These are phyloP conservation scores for Hygrophorus pudorinus DNA, from an alignment of 768 basidiomycete species.

Conservation along the genomic window DNA sequence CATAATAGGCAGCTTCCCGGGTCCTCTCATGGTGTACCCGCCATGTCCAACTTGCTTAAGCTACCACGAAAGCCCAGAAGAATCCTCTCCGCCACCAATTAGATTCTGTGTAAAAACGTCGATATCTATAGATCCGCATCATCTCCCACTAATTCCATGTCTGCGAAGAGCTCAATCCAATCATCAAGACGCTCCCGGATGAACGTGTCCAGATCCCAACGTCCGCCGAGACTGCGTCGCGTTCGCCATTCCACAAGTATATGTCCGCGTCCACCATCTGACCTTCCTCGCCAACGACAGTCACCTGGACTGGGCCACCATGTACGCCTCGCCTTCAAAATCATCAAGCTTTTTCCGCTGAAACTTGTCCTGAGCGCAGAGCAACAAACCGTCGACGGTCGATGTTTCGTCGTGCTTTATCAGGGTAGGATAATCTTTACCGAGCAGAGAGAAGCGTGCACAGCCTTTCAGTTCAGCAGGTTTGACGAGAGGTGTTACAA, in stretches of 20 bases:
- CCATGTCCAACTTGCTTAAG: no score
- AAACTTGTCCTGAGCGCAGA: slow-evolving; percentile 12
- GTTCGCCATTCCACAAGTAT: slow-evolving; percentile 12
- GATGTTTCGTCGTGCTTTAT: slow-evolving; percentile 10
- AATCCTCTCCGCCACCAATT: slow-evolving; percentile 1
- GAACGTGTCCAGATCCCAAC: slow-evolving; percentile 13
- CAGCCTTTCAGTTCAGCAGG: slow-evolving; percentile 8
- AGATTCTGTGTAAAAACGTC: background rate
- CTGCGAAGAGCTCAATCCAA: slow-evolving; percentile 14
- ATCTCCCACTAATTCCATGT: slow-evolving; percentile 19
- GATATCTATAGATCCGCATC: slow-evolving; percentile 4
- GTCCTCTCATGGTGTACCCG: no score
- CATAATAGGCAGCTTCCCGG: no score
- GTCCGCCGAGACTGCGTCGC: slow-evolving; percentile 7
- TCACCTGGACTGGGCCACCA: slow-evolving; percentile 8
- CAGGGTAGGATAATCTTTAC: slow-evolving; percentile 11
- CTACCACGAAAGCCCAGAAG: no score
- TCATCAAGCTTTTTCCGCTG: slow-evolving; percentile 16
- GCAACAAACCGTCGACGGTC: slow-evolving; percentile 13
- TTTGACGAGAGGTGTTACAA: slow-evolving; percentile 9
- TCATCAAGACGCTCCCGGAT: slow-evolving; percentile 12
- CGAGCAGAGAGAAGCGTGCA: slow-evolving; percentile 8
- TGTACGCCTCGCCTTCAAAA: slow-evolving; percentile 15
- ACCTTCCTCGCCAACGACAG: slow-evolving; percentile 5
- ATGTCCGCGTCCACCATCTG: slow-evolving; percentile 10